Evolutionary conservation across 1,139 yeast species (phyloP).

Genomic region (Diutina scorzettiae): DNA sequence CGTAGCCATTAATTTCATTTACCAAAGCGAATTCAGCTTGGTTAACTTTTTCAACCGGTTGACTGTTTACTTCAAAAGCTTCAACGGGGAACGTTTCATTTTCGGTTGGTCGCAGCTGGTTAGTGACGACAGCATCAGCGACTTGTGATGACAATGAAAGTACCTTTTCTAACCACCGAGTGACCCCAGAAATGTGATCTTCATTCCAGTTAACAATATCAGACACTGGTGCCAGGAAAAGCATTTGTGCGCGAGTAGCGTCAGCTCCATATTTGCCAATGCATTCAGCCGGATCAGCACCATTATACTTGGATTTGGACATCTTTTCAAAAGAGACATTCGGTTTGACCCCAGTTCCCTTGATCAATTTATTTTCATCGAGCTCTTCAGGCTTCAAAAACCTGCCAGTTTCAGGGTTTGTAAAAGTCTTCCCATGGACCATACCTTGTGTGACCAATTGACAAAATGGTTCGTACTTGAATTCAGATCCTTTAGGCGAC

Average conservation of each 20-base stretch:
- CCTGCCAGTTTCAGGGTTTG: conserved; percentile 59
- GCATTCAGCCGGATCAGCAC: conserved; percentile 79
- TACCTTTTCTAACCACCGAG: conserved; percentile 72
- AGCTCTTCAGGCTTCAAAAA: conserved; percentile 72
- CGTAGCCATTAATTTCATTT: conserved; percentile 41
- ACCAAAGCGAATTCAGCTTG: conserved; percentile 32
- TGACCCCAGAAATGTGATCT: conserved; percentile 70
- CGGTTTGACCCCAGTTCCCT: conserved; percentile 40
- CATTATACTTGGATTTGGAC: conserved; percentile 93
- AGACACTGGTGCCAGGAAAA: conserved; percentile 85
- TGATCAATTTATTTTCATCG: conserved; percentile 36
- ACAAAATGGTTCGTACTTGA: conserved; percentile 67
- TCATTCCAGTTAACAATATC: conserved; percentile 89
- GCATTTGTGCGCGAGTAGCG: conserved; percentile 83
- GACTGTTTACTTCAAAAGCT: neutral
- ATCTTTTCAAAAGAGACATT: conserved; percentile 66
- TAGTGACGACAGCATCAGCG: neutral
- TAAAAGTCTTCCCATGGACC: conserved; percentile 88
- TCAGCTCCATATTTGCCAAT: conserved; percentile 83
- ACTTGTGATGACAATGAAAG: conserved; percentile 18
- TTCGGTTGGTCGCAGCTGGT: neutral
- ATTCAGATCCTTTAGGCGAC: conserved; percentile 15
- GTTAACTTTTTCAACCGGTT: neutral
- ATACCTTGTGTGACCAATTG: conserved; percentile 87
- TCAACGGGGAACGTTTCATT: neutral